Base-by-base conservation (phyloP, 1,284 basidiomycete species). In the Papiliotrema flavescens region DNA sequence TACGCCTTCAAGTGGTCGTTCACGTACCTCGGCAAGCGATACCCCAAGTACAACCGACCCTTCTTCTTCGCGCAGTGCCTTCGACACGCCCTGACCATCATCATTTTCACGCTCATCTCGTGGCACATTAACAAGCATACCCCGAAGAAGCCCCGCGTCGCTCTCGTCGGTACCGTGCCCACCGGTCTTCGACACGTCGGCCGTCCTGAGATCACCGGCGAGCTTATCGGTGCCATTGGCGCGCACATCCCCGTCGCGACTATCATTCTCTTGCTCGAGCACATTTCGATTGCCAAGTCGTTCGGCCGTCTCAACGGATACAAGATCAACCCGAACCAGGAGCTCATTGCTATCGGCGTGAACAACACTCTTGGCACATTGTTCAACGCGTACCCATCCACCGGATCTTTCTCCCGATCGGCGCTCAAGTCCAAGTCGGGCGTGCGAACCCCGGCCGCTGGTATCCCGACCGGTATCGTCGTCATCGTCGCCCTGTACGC, bases 271-370 rank as follows among this genome's bases (percentile, higher is more conserved):
- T 81, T 98, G 15, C 82, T 98, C 49, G 95, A 98, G 75, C 96
- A 98, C 78, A 97, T 98, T 61, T 88, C 94, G 46, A 98, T 98
- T 65, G 85, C 89, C 26, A 93, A 92, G 76, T 90, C 93, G 0
- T 98, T 98, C 74, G 95, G 96, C 58, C 86, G 95, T 57, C 76
- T 97, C 60, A 98, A 98, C 76, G 87, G 88, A 36, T 98, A 98
- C 82, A 97, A 92, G 76, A 98, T 98, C 76, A 87, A 97, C 70
- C 93, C 95, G 17, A 94, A 93, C 78, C 95, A 98, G 76, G 95
- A 98, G 75, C 82, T 98, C 49, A 88, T 98, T 65, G 95, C 96
- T 40, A 98, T 98, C 62, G 95, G 96, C 41, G 92, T 98, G n/a
- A 78, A 76, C 70, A 78, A 78, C 66, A 73, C 71, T 0, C 70